Evolutionary conservation across 345 rosid genomes (phyloP).

Genomic region (Turnera subulata): DNA sequence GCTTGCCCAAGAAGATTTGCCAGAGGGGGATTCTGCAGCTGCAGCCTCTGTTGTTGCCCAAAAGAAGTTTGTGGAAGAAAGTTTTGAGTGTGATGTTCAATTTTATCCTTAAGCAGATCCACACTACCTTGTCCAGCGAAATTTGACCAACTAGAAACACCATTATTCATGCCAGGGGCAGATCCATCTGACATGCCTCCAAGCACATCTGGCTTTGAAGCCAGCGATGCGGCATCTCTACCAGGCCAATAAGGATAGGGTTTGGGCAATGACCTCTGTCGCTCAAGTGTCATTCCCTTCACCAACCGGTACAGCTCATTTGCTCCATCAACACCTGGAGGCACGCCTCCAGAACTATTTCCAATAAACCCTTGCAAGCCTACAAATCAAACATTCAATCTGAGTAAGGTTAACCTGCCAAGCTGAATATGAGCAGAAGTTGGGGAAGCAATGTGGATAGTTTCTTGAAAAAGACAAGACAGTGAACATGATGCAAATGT

Average conservation of each 20-base stretch:
- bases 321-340: slow-evolving; percentile 53
- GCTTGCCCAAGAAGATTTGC: slow-evolving; percentile 63
- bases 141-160: slow-evolving; percentile 57
- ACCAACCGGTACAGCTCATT: slow-evolving; percentile 63
- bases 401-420: neutral
- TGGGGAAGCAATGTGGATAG: neutral
- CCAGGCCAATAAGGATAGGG: slow-evolving; percentile 63
- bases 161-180: slow-evolving; percentile 43
- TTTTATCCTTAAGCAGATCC: slow-evolving; percentile 58
- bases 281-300: slow-evolving; percentile 68
- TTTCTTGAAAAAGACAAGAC: neutral
- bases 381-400: slow-evolving; percentile 29
- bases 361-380: slow-evolving; percentile 65
- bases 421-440: neutral
- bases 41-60: slow-evolving; percentile 73
- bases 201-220: slow-evolving; percentile 57
- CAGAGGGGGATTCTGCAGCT: slow-evolving; percentile 45
- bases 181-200: slow-evolving; percentile 68
- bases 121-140: slow-evolving; percentile 43
- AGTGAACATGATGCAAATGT: neutral
- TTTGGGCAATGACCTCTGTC: slow-evolving; percentile 58
- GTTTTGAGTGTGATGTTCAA: slow-evolving; percentile 50
- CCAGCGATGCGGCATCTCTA: slow-evolving; percentile 56
- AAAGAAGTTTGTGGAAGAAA: slow-evolving; percentile 60
- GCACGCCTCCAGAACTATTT: slow-evolving; percentile 41